These are phyloP conservation scores for Cucurbita maxima DNA, from an alignment of 306 rosid genomes.

Conservation along the genomic window DNA sequence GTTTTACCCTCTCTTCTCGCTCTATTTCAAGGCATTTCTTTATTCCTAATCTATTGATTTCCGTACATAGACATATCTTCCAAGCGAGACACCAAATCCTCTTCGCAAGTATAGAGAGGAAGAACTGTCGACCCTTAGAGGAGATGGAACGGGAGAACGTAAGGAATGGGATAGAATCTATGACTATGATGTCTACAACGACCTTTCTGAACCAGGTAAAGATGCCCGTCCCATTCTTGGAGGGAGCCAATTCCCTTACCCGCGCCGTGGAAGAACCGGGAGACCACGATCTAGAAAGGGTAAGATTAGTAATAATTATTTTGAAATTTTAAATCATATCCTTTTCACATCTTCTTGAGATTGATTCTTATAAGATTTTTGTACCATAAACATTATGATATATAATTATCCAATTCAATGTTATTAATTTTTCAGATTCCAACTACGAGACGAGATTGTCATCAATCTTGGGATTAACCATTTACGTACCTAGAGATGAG, in stretches of 20 bases:
- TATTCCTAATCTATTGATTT: no score
- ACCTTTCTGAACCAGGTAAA: not conserved
- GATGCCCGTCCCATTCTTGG: not conserved
- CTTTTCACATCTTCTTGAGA: no score
- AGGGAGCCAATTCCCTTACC: not conserved
- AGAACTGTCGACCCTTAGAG: not conserved
- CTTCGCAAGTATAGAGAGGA: not conserved
- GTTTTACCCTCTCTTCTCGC: not conserved
- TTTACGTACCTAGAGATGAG: conserved; percentile 84
- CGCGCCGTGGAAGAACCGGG: not conserved
- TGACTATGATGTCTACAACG: not conserved
- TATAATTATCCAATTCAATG: no score
- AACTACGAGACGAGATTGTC: conserved; percentile 37
- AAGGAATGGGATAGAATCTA: not conserved
- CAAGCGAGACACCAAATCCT: not conserved
- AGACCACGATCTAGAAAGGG: conserved; percentile 37
- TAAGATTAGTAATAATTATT: not conserved
- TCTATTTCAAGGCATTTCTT: no score
- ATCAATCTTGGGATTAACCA: conserved; percentile 29
- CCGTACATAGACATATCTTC: not conserved
- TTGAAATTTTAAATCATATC: no score
- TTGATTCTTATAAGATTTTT: no score
- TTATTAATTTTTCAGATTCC: conserved; percentile 27
- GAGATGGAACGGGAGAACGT: not conserved
- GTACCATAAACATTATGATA: not conserved